A percentile compares a stretch with the other conserved stretches of the same genome.
Conservation (phyloP, 495 filamentous ascomycete genomes). For the Tuber aestivum region DNA sequence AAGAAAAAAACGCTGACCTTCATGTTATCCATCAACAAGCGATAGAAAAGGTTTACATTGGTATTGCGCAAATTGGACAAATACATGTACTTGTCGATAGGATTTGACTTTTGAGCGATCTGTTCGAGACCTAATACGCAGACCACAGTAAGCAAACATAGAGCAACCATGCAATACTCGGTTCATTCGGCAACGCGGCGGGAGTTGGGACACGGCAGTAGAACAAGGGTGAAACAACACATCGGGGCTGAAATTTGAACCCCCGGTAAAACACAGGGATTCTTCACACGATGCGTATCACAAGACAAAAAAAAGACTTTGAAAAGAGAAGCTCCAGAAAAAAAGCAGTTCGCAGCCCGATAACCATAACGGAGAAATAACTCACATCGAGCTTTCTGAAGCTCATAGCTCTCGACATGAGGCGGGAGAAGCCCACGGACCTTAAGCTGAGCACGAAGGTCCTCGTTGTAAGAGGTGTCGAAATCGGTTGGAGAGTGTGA, state of each 20-base stretch:
- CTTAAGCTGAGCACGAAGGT: slow-evolving; percentile 62
- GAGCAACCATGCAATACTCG: neutral
- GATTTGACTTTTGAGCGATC: slow-evolving; percentile 68
- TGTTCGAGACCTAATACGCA: slow-evolving; percentile 55
- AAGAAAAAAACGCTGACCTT: slow-evolving; percentile 49
- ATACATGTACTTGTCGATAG: slow-evolving; percentile 93
- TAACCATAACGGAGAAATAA: slow-evolving; percentile 3
- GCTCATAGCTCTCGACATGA: slow-evolving; percentile 61
- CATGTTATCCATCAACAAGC: slow-evolving; percentile 82
- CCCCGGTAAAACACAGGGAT: slow-evolving; percentile 24
- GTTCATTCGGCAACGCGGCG: neutral
- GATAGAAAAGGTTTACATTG: slow-evolving; percentile 92
- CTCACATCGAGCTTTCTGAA: slow-evolving; percentile 64
- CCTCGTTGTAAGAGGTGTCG: slow-evolving; percentile 60
- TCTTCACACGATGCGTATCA: neutral
- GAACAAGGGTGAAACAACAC: slow-evolving; percentile 11
- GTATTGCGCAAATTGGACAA: slow-evolving; percentile 78
- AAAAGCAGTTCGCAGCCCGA: neutral
- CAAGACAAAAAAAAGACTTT: neutral
- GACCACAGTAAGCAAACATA: slow-evolving; percentile 23
- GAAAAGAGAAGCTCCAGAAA: slow-evolving; percentile 13
- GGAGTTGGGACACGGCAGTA: neutral
- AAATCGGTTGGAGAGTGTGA: slow-evolving; percentile 37
- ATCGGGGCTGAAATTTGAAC: slow-evolving; percentile 30
- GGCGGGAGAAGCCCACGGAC: slow-evolving; percentile 69